Evolutionary conservation across 2,329 filamentous ascomycete genomes (phyloP).

Genomic region (Fusarium sp.): DNA sequence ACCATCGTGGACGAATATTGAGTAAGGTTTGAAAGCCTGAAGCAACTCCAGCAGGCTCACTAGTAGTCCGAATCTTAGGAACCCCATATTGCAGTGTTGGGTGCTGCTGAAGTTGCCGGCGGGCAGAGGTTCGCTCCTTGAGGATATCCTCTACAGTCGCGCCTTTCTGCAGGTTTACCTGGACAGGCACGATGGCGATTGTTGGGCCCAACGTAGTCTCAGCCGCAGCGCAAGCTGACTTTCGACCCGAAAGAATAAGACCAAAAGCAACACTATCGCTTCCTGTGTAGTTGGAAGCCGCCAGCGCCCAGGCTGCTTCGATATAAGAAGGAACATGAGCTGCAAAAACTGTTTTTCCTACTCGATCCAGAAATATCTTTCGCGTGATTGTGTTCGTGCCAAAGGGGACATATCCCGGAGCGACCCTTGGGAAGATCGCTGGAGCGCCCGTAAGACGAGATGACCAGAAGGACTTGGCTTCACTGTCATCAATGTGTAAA

Average conservation of each 20-base stretch:
- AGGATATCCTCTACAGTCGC: background rate
- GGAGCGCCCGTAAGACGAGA: constrained; percentile 1
- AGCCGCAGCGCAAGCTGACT: background rate
- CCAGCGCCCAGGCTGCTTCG: constrained; percentile 3
- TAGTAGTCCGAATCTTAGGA: background rate
- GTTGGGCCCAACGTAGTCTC: constrained; percentile 8
- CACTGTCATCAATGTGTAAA: too few species aligned
- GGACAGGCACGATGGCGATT: constrained; percentile 1
- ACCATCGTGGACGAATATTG: background rate
- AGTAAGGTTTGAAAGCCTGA: background rate
- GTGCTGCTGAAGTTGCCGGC: background rate
- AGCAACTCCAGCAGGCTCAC: background rate
- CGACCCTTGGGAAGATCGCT: background rate
- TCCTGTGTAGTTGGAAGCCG: background rate
- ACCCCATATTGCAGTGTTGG: background rate
- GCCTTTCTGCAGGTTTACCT: background rate
- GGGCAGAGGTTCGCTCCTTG: background rate
- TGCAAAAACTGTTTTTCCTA: background rate
- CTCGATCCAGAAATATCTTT: background rate
- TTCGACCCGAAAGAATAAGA: constrained; percentile 5
- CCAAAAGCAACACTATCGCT: background rate
- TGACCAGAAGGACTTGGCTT: constrained; percentile 2
- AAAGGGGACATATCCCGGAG: background rate
- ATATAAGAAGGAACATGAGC: background rate
- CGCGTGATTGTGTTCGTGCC: background rate